Base-by-base conservation (phyloP, 140 eudicot species). In the Cichorium intybus region DNA sequence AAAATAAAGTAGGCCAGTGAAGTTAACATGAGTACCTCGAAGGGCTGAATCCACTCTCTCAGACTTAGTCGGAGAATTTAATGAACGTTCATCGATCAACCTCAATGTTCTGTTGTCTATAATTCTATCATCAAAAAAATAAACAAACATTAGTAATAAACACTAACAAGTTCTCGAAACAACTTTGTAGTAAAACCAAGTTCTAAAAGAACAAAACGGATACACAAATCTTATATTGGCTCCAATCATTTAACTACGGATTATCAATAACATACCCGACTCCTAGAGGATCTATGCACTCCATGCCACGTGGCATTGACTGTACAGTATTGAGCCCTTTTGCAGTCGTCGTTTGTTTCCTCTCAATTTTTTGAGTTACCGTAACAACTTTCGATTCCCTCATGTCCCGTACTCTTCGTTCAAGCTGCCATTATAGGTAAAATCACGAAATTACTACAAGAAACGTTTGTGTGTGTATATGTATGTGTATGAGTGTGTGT, bases 301-400 rank as follows among this genome's bases (percentile, higher is more conserved):
- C 97, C 78, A 87, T 82, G 60, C 97, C 97, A 46, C 90, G 94
- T 56, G 97, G 96, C 79, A 90, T 74, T 2, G 97, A 87, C 74
- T 84, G 95, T 46, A 84, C 51, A 73, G 61, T 79, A 63, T 64
- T 78, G 66, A 90, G 85, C 39, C 74, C 95, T 26, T 87, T 80
- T 64, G 46, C 77, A 57, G 67, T n/a, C 5, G 75, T 70, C 12
- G 93, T 63, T 70, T 87, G 82, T 75, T 84, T 84, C 71, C 47
- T 70, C 62, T 81, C 95, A 39, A 60, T 15, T 77, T 79, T 82
- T 66, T 58, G 80, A 51, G 64, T 51, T 60, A 76, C 81, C 17
- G 95, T 75, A 50, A 47, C 85, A 59, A 71, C 82, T 78, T 75
- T 82, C 3, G 96, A 55, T 71, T 90, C 97, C 79, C 97, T 83